Base-by-base conservation (phyloP, 2,329 filamentous ascomycete genomes). In the Ciborinia camelliae region DNA sequence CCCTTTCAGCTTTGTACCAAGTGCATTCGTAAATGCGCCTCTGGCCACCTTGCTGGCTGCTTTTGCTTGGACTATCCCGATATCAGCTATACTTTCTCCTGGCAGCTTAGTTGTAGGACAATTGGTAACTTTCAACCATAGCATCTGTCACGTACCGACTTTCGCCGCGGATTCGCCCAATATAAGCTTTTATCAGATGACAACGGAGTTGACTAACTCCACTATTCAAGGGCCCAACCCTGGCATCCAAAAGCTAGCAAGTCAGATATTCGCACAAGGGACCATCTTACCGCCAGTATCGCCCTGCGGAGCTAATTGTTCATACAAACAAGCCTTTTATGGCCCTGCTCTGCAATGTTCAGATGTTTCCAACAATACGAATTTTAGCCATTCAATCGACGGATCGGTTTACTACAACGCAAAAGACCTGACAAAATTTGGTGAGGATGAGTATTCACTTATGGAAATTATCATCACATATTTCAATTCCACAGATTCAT, bases 21-120 rank as follows among this genome's bases (percentile, higher is more conserved):
- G 35, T 41, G 53, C 37, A 41, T 55, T 55, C 23, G 32, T 35
- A 10, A 54, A 54, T 54, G 53, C 53, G n/a, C 35, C 53, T 6
- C 15, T 55, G 0, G 53, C 53, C 18, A 41, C 37, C 20, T 9
- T 15, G 14, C 18, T 55, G 7, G 53, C 53, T 14, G 23, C 4
- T 30, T 55, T 55, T 41, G 53, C 23, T 41, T 55, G 53, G 53
- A n/a, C 26, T 8, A 41, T 55, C 15, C 35, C 52, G 6, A 55
- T 55, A 35, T 55, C 53, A 30, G 53, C 53, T 12, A 55, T 55
- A 30, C 9, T 55, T 12, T 55, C 53, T 55, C 26, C 53, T 20
- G 53, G 37, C 28, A 55, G 53, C 2, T 55, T 55, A 6, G 37
- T 41, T 1, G 53, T 55, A 30, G 53, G 53, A 41, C 23, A 23